Evolutionary conservation across 768 basidiomycete genomes (phyloP).

Genomic region (Phanerochaete carnosa): DNA sequence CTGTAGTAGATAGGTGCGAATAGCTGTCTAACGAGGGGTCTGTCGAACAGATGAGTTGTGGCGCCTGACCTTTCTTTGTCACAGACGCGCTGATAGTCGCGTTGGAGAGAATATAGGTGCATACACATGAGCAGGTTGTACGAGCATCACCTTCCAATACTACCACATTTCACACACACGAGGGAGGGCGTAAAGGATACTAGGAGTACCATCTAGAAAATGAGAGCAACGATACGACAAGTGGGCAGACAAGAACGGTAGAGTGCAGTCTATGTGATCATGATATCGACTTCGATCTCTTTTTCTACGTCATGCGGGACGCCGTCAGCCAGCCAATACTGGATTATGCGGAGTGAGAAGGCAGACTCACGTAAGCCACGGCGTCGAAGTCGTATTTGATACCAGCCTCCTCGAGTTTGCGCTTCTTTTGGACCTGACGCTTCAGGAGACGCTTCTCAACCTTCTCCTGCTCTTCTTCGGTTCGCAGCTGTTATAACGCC

Average conservation of each 20-base stretch:
- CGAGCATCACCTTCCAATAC: too few relatives aligned
- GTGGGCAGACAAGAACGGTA: background rate
- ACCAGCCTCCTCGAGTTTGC: constrained; percentile 74
- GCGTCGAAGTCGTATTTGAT: constrained; percentile 84
- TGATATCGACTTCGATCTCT: constrained; percentile 29
- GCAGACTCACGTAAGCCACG: constrained; percentile 74
- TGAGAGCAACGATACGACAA: background rate
- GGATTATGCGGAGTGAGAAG: background rate
- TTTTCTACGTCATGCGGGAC: constrained; percentile 26
- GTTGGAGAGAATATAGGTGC: too few relatives aligned
- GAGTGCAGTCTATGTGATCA: background rate
- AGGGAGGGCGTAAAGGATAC: too few relatives aligned
- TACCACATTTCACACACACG: too few relatives aligned
- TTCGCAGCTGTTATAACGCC: constrained; percentile 53
- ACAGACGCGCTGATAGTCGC: too few relatives aligned
- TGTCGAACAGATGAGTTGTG: background rate
- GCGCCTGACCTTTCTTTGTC: too few relatives aligned
- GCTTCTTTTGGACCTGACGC: constrained; percentile 74
- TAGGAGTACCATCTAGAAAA: background rate
- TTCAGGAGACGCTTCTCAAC: constrained; percentile 68
- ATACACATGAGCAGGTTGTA: too few relatives aligned
- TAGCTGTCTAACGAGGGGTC: background rate
- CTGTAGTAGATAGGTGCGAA: too few relatives aligned
- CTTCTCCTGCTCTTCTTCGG: constrained; percentile 61
- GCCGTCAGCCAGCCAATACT: background rate